Percentiles rank a stretch among this genome's conserved stretches.
Conservation (phyloP, 768 basidiomycete genomes). For the Lactifluus piperatus region DNA sequence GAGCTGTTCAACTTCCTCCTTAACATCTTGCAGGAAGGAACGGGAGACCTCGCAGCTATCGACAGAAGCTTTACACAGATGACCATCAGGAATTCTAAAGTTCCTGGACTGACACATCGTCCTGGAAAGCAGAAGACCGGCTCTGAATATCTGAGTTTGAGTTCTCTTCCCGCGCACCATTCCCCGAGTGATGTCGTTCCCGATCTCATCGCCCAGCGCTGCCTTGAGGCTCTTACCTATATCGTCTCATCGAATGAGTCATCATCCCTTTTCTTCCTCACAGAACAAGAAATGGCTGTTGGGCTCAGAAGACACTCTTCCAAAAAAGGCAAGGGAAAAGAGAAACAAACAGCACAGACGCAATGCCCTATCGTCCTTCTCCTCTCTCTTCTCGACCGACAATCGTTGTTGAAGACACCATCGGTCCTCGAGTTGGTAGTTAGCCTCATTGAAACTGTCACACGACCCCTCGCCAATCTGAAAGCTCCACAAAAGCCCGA, state of each 20-base stretch:
- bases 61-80: constrained; percentile 92
- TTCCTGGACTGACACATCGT: constrained; percentile 33
- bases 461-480: constrained; percentile 65
- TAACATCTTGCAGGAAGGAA: constrained; percentile 91
- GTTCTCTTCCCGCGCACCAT: constrained; percentile 40
- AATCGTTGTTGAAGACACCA: constrained; percentile 76
- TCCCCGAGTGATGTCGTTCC: constrained; percentile 76
- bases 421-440: constrained; percentile 93
- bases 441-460: constrained; percentile 77
- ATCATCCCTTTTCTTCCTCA: constrained; percentile 89
- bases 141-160: constrained; percentile 42
- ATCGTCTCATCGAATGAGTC: constrained; percentile 81
- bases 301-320: constrained; percentile 58
- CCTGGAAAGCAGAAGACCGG: constrained; percentile 62
- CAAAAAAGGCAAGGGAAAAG: constrained; percentile 94
- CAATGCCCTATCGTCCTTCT: constrained; percentile 90
- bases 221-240: constrained; percentile 81
- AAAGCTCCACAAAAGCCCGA: constrained; percentile 39
- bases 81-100: constrained; percentile 61
- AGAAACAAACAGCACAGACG: constrained; percentile 69
- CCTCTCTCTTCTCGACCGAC: constrained; percentile 79
- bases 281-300: constrained; percentile 85
- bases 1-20: constrained; percentile 93
- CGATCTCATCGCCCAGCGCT: constrained; percentile 88
- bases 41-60: constrained; percentile 83